Evolutionary conservation across 495 filamentous ascomycete genomes (phyloP).

Genomic region (Aspergillus panamensis): DNA sequence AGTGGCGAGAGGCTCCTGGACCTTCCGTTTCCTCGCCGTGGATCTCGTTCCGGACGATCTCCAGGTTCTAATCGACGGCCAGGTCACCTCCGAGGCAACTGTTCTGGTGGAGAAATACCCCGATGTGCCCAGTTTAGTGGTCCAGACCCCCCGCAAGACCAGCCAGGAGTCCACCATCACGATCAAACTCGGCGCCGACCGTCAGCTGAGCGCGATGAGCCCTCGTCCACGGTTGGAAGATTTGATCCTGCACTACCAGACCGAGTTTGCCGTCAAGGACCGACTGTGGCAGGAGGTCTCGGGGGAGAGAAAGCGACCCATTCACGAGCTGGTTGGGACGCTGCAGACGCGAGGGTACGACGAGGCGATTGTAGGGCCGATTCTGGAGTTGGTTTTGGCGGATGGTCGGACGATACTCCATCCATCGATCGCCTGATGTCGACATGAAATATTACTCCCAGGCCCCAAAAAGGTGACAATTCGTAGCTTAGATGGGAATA

Average conservation of each 20-base stretch:
- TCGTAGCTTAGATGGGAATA: too few relatives aligned
- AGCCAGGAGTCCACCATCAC: neutral
- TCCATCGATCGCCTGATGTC: too few relatives aligned
- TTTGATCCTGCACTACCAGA: constrained; percentile 41
- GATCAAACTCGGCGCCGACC: constrained; percentile 33
- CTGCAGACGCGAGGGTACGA: constrained; percentile 33
- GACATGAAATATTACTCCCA: too few relatives aligned
- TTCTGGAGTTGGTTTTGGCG: constrained; percentile 44
- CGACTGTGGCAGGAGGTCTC: constrained; percentile 34
- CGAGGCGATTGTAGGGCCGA: constrained; percentile 32
- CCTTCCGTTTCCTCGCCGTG: neutral
- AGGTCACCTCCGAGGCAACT: neutral
- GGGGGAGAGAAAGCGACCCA: constrained; percentile 8
- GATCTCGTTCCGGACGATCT: neutral
- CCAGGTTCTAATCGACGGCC: neutral
- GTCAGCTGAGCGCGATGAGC: constrained; percentile 34
- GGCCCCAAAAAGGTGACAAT: too few relatives aligned
- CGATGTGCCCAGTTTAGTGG: neutral
- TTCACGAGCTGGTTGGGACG: constrained; percentile 28
- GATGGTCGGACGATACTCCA: constrained; percentile 23
- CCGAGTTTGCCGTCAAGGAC: constrained; percentile 40
- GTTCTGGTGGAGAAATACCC: neutral
- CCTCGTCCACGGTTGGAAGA: constrained; percentile 24
- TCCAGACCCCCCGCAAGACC: neutral
- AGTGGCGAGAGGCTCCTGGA: neutral